A percentile compares a stretch with the other conserved stretches of the same genome.
These are phyloP conservation scores for Solanum etuberosum DNA, from an alignment of 257 asterid genomes.

Conservation along the genomic window DNA sequence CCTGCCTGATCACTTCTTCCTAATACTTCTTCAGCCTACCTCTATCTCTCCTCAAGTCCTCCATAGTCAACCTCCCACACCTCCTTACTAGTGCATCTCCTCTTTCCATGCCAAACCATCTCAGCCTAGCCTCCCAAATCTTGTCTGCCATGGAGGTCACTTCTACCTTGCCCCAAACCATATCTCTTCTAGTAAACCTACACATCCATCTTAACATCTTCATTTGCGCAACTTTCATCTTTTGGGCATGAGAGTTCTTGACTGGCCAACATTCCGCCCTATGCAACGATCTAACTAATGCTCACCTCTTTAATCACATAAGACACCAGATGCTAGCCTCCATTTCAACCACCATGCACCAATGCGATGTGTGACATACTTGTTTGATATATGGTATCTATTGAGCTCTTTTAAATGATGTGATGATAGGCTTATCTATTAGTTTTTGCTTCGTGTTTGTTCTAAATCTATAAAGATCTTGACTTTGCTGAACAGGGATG, in stretches of 20 bases:
- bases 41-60: background rate
- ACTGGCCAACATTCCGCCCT: background rate
- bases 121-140: background rate
- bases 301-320: background rate
- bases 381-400: background rate
- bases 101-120: background rate
- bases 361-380: background rate
- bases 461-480: slow-evolving; percentile 1
- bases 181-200: background rate
- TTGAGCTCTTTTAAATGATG: background rate
- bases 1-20: background rate
- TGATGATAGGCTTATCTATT: background rate
- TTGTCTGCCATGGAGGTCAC: background rate
- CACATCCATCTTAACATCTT: background rate
- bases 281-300: background rate
- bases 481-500: slow-evolving; percentile 60
- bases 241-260: background rate
- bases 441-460: background rate
- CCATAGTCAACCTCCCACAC: background rate
- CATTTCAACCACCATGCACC: background rate
- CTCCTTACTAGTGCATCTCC: background rate
- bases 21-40: background rate
- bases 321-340: background rate
- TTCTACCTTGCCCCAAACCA: background rate
- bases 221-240: background rate